Percentiles rank a stretch among this genome's conserved stretches.
Conservation (phyloP, 345 rosid species). For the Microcos paniculata region DNA sequence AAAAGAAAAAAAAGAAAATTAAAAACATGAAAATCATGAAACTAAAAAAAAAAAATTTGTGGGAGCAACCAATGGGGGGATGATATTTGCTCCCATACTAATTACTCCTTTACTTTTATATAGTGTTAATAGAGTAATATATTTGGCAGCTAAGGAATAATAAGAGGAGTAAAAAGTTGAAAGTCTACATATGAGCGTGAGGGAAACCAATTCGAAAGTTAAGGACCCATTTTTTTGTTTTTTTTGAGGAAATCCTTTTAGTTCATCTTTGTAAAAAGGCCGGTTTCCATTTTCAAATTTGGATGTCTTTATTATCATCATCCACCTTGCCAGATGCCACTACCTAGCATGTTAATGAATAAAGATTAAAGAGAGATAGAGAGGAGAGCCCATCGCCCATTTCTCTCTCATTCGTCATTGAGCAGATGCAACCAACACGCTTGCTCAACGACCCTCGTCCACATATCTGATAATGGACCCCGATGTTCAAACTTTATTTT, state of each 20-base stretch:
- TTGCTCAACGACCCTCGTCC: slow-evolving; percentile 5
- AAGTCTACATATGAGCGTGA: background rate
- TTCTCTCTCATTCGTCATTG: slow-evolving; percentile 8
- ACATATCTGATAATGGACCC: background rate
- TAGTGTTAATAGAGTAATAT: too few species aligned
- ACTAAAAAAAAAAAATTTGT: too few species aligned
- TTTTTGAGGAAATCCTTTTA: background rate
- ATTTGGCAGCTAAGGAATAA: too few species aligned
- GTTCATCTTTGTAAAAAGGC: background rate
- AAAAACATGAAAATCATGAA: too few species aligned
- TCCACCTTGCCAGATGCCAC: background rate
- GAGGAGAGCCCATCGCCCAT: background rate
- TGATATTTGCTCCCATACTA: too few species aligned
- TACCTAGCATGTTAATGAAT: background rate
- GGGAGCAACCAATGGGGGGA: too few species aligned
- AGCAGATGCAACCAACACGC: background rate
- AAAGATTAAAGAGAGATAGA: background rate
- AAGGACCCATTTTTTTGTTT: background rate
- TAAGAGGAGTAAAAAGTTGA: too few species aligned
- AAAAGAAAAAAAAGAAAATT: too few species aligned
- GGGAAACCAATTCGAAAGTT: background rate
- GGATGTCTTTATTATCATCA: slow-evolving; percentile 10
- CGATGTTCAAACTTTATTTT: background rate
- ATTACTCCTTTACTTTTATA: too few species aligned
- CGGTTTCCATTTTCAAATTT: background rate